A percentile compares a stretch with the other conserved stretches of the same genome.
Evolutionary conservation across 345 rosid species (phyloP).

Genomic region (Triadica sebifera): DNA sequence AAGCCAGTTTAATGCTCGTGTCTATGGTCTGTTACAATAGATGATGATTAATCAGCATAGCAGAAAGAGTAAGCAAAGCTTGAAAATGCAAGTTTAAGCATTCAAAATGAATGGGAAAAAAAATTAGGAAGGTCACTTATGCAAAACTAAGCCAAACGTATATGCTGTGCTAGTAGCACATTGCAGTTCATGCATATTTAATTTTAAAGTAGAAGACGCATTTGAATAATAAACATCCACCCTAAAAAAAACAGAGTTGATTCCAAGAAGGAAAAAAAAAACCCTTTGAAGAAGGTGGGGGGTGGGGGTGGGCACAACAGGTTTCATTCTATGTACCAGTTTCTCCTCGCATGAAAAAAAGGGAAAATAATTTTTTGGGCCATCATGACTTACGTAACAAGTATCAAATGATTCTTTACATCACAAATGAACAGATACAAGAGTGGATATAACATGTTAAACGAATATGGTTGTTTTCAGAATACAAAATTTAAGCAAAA

Average conservation of each 20-base stretch:
- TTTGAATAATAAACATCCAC: neutral
- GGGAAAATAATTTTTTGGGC: neutral
- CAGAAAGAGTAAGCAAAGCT: neutral
- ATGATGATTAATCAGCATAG: slow-evolving; percentile 25
- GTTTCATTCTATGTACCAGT: neutral
- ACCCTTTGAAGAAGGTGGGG: too few relatives aligned
- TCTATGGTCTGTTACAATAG: slow-evolving; percentile 68
- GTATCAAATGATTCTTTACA: neutral
- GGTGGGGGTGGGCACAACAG: too few relatives aligned
- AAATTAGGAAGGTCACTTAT: neutral
- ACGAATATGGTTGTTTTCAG: neutral
- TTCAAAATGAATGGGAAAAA: too few relatives aligned
- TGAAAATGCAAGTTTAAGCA: neutral
- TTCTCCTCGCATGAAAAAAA: neutral
- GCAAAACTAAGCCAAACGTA: neutral
- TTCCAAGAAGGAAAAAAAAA: too few relatives aligned
- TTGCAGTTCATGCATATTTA: neutral
- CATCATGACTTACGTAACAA: neutral
- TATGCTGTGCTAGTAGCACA: neutral
- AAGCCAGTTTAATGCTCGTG: slow-evolving; percentile 83
- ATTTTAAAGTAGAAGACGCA: neutral
- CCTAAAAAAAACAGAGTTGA: too few relatives aligned
- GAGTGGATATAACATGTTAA: neutral
- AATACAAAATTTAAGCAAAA: neutral
- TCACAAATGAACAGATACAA: neutral